Evolutionary conservation across 2,329 filamentous ascomycete genomes (phyloP), one percentile per base, ranked within the genome.

Genomic region (Claviceps monticola): DNA sequence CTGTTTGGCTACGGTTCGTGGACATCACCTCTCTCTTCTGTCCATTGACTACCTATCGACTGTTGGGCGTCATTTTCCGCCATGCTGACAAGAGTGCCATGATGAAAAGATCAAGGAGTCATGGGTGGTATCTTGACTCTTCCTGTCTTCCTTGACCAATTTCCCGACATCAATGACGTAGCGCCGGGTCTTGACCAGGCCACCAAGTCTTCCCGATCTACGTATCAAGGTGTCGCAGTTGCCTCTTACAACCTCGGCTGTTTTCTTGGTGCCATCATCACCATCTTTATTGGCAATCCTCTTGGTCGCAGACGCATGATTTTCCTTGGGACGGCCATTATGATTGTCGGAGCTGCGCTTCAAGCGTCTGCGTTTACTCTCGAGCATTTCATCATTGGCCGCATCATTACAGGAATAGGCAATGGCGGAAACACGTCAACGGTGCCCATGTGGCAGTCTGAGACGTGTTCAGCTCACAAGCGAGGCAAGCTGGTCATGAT

Each of bases 121-220:
- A 88, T 86, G 74, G 85, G 83, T 46, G 82, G 82, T 52, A 80
- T 91, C 56, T 70, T 91, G 52, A 87, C 84, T 3, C 75, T 90
- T 9, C 67, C 70, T 29, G 68, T 78, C 57, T 83, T 83, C 62
- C 70, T 82, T 17, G 53, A 60, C 1, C 79, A 75, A 60, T 83
- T 84, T 65, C 66, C 79, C 41, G 76, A 75, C 4, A 71, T 58
- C 60, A 68, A 74, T 19, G 66, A 74, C 5, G 74, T 58, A 2
- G 61, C 59, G n/a, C 54, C 55, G 0, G 54, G 73, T 74, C 61
- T 67, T 17, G 61, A 62, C 44, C 37, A 56, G 0, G 50, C 60
- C 1, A 61, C 70, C 51, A 64, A 63, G 48, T 67, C 68, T 37
- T 59, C 64, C 51, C 72, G 76, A 17, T 73, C 77, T 2, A 74